Base-by-base conservation (phyloP, 257 asterid genomes). In the Plectranthus barbatus region DNA sequence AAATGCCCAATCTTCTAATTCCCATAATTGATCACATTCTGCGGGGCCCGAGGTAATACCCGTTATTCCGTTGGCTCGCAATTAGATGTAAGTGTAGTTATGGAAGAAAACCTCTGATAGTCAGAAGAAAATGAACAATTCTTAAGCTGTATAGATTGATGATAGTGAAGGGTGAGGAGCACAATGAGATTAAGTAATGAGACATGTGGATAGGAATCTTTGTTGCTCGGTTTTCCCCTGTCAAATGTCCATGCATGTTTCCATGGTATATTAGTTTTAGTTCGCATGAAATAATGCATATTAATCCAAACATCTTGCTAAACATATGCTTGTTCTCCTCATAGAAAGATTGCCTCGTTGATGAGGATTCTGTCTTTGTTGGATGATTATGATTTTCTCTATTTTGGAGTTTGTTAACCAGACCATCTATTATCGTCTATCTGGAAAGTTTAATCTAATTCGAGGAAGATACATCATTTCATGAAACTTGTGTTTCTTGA, bases 131-230 rank as follows among this genome's bases (percentile, higher is more conserved):
- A 26, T 42, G 14, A 14, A 34, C 20, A 45, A 15, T 26, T 29
- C 41, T 13, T 53, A 18, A 39, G 15, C 36, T 21, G 39, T 14
- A 26, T 21, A 14, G 64, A 4, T 50, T 12, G 46, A 54, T 23
- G 56, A 58, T 9, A n/a, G n/a, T n/a, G n/a, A n/a, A n/a, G n/a
- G n/a, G n/a, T 31, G 46, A 46, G 44, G 41, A 48, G 15, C 36
- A 33, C 36, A 47, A 46, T 3, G 14, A 41, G 44, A 51, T 37
- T 26, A 48, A 34, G 19, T 48, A 47, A 1, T 21, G 33, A 53
- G 53, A 9, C 63, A 36, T 72, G 64, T 20, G 41, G 26, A 6
- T 34, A 33, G 41, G 36, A 73, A 56, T 14, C 64, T 34, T 9
- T 21, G 41, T 9, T 15, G 39, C 11, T 44, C 14, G 12, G 48